Evolutionary conservation across 139 green algal genomes (phyloP).

Genomic region (Chloropicon primus): DNA sequence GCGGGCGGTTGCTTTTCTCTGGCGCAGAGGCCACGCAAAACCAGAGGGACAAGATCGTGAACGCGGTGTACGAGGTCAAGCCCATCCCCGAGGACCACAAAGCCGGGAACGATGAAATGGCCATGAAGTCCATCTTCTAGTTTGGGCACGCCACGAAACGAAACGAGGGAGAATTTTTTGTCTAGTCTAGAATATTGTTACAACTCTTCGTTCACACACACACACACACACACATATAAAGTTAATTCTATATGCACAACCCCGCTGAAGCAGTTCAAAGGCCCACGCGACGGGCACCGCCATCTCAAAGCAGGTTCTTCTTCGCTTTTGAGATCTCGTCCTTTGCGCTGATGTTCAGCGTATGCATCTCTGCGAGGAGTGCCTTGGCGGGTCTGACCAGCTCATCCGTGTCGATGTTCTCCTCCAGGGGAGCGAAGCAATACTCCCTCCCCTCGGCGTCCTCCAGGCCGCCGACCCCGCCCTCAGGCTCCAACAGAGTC

Average conservation of each 20-base stretch:
- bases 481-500: neutral
- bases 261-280: too few relatives aligned
- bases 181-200: too few relatives aligned
- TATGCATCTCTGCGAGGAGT: neutral
- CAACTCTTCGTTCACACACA: too few relatives aligned
- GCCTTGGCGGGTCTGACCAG: neutral
- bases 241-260: too few relatives aligned
- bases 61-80: constrained; percentile 67
- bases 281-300: too few relatives aligned
- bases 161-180: too few relatives aligned
- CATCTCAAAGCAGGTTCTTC: neutral
- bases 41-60: constrained; percentile 49
- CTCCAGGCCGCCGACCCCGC: too few relatives aligned
- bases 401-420: neutral
- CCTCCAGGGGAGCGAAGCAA: neutral
- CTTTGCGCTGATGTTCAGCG: neutral
- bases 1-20: neutral
- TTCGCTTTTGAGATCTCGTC: neutral
- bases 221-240: too few relatives aligned
- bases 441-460: neutral
- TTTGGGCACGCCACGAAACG: too few relatives aligned
- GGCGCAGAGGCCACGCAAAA: constrained; percentile 10
- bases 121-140: neutral
- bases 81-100: constrained; percentile 47
- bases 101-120: constrained; percentile 19